phyloP scores from a whole-genome alignment of 495 filamentous ascomycete genomes.

The Penicillium ucsense region DNA sequence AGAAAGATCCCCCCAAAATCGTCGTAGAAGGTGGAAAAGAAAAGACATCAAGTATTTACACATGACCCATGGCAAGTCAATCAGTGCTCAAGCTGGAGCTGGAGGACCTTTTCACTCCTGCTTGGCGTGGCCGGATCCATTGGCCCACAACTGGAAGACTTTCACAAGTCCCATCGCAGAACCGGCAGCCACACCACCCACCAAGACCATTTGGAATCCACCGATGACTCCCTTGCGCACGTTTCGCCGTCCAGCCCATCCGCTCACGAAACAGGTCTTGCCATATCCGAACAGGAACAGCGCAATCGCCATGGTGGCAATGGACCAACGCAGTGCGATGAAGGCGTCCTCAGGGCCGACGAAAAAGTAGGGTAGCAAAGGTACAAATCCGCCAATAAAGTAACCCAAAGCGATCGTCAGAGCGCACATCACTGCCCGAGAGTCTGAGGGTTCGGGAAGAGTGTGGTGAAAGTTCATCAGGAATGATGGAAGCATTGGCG shows the following conservation, averaged over 20 bases:
- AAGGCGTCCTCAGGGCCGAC: conserved; percentile 46
- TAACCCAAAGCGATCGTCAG: conserved; percentile 62
- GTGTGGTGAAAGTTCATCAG: conserved; percentile 51
- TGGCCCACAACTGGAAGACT: conserved; percentile 36
- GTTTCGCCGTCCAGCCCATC: conserved; percentile 28
- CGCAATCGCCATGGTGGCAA: conserved; percentile 57
- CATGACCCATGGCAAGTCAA: background rate
- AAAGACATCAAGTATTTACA: background rate
- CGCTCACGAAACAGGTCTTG: conserved; percentile 51
- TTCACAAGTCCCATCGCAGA: conserved; percentile 59
- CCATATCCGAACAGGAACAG: conserved; percentile 65
- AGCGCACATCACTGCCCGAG: conserved; percentile 48
- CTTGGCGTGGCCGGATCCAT: conserved; percentile 7
- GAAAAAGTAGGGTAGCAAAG: conserved; percentile 70
- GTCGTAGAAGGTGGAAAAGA: background rate
- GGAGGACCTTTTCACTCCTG: conserved; percentile 3
- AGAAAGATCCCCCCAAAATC: background rate
- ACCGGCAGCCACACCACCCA: conserved; percentile 55
- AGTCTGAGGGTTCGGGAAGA: conserved; percentile 38
- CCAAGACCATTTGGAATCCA: conserved; percentile 55
- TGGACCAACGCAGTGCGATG: conserved; percentile 56
- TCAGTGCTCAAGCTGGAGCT: no score
- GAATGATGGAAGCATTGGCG: conserved; percentile 42
- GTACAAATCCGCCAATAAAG: conserved; percentile 63
- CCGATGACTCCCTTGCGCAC: conserved; percentile 32